Evolutionary conservation across 1,139 yeast genomes (phyloP).

Genomic region (Hemisphaericaspora xylanilytica): DNA sequence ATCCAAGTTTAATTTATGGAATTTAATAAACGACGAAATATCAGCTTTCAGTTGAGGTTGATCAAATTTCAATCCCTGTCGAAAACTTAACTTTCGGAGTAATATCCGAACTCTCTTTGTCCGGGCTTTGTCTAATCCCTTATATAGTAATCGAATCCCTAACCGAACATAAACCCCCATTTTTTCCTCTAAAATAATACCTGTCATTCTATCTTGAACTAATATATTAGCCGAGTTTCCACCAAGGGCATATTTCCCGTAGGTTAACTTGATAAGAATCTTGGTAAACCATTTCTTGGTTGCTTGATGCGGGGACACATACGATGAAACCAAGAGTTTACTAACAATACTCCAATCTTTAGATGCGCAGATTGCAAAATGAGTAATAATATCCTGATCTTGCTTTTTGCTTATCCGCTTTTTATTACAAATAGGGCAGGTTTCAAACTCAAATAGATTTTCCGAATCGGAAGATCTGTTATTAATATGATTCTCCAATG

Average conservation of each 20-base stretch:
- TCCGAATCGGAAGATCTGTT: conserved; percentile 19
- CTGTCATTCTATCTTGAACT: conserved; percentile 89
- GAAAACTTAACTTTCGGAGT: conserved; percentile 63
- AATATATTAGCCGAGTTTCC: conserved; percentile 90
- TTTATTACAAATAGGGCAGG: conserved; percentile 76
- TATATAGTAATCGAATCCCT: conserved; percentile 81
- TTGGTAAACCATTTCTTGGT: conserved; percentile 87
- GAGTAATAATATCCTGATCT: conserved; percentile 73
- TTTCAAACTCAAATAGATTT: conserved; percentile 55
- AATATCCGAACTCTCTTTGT: conserved; percentile 54
- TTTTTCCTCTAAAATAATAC: conserved; percentile 84
- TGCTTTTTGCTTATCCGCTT: conserved; percentile 55
- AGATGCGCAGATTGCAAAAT: conserved; percentile 82
- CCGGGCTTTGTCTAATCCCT: conserved; percentile 62
- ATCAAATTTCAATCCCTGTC: conserved; percentile 86
- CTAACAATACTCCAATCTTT: conserved; percentile 73
- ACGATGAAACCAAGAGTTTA: conserved; percentile 63
- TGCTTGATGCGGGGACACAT: conserved; percentile 79
- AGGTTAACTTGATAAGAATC: conserved; percentile 75
- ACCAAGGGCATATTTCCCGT: conserved; percentile 85
- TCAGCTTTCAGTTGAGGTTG: conserved; percentile 60
- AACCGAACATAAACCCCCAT: conserved; percentile 86
- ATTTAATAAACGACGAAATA: conserved; percentile 75
- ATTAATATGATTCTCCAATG: conserved; percentile 42
- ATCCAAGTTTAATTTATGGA: conserved; percentile 70